These are phyloP conservation scores for Daldinia vernicosa DNA, from an alignment of 495 filamentous ascomycete species.

Conservation along the genomic window DNA sequence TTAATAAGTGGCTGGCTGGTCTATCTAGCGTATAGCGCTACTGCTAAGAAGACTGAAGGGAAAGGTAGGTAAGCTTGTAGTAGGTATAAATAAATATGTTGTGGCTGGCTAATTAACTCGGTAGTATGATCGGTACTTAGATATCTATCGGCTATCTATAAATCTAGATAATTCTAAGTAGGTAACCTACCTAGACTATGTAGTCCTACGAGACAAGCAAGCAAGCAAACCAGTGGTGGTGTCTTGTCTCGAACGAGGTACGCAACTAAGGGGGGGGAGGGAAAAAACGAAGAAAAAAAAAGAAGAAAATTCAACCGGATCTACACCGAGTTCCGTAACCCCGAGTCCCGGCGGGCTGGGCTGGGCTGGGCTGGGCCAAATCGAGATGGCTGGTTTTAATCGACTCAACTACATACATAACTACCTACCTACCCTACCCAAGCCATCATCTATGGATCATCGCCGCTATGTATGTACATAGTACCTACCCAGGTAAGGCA, in stretches of 20 bases:
- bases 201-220: no score
- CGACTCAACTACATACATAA: no score
- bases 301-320: not conserved
- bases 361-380: not conserved
- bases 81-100: not conserved
- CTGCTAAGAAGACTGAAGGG: not conserved
- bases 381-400: not conserved
- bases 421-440: no score
- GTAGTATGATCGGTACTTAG: not conserved
- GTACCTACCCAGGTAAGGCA: no score
- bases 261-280: not conserved
- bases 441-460: no score
- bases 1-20: not conserved
- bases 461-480: no score
- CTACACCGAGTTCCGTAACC: constrained; percentile 5
- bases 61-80: not conserved
- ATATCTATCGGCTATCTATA: not conserved
- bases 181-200: not conserved
- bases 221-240: no score
- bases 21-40: not conserved
- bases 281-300: not conserved
- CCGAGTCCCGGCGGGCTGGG: constrained; percentile 7
- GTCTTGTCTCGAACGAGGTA: not conserved
- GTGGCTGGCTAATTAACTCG: not conserved
- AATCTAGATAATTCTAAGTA: not conserved